These are phyloP conservation scores for Actinomortierella wolfii DNA, from an alignment of 371 early-diverging fungal species.

Conservation along the genomic window DNA sequence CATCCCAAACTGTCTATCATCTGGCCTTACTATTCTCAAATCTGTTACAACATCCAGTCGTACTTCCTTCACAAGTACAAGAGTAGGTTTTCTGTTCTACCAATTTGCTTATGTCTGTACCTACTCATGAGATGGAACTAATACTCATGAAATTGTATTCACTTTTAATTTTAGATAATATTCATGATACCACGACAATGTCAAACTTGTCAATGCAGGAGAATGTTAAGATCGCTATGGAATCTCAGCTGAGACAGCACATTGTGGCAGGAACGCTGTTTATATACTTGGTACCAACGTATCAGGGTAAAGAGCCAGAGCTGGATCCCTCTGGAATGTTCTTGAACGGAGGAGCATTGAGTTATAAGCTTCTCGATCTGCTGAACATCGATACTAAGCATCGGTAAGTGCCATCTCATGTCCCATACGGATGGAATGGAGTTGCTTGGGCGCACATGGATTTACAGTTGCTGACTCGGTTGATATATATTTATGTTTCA, in stretches of 20 bases:
- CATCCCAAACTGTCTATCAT: constrained; percentile 73
- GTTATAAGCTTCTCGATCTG: constrained; percentile 68
- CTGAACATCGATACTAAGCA: constrained; percentile 76
- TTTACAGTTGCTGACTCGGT: no score
- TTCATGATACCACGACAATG: constrained; percentile 50
- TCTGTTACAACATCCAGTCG: constrained; percentile 59
- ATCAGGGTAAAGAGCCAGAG: constrained; percentile 54
- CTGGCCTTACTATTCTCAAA: constrained; percentile 60
- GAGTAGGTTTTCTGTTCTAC: constrained; percentile 25
- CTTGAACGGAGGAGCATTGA: constrained; percentile 71
- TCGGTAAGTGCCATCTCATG: constrained; percentile 43
- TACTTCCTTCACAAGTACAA: constrained; percentile 61
- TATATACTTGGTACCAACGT: constrained; percentile 71
- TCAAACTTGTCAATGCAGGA: constrained; percentile 64
- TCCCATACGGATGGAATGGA: no score
- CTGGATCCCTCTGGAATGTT: constrained; percentile 66
- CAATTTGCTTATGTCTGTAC: not conserved
- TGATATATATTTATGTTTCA: not conserved
- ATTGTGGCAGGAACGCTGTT: constrained; percentile 79
- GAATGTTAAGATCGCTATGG: constrained; percentile 71
- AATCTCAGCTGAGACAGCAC: constrained; percentile 72
- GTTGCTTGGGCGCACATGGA: no score
- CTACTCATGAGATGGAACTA: no score
- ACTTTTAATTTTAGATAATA: constrained; percentile 9
- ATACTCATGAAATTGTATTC: no score